These are phyloP conservation scores for Raphanus hybrid DNA, from an alignment of 441 rosid genomes.

Conservation along the genomic window DNA sequence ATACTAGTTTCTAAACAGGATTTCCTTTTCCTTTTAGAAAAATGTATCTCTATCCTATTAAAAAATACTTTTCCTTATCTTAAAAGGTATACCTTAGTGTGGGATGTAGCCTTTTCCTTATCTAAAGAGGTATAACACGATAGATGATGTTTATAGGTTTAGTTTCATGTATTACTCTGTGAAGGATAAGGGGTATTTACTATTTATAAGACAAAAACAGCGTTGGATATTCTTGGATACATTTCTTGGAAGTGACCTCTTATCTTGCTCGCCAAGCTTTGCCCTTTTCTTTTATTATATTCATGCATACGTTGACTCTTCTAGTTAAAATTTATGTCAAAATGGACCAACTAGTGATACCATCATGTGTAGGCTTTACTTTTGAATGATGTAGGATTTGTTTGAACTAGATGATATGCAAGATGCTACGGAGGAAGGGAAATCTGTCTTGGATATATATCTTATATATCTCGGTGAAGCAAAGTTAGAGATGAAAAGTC, in stretches of 20 bases:
- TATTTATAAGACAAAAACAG: slow-evolving; percentile 26
- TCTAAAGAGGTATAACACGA: background rate
- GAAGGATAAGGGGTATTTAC: background rate
- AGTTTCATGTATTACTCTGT: background rate
- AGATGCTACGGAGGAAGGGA: too few relatives aligned
- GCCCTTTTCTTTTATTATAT: slow-evolving; percentile 1
- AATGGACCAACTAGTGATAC: background rate
- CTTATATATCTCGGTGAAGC: too few relatives aligned
- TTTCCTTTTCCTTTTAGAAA: background rate
- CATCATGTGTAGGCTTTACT: background rate
- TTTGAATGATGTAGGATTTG: background rate
- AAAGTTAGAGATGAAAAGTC: too few relatives aligned
- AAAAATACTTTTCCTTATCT: background rate
- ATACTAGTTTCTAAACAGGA: background rate
- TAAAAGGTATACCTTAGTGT: background rate
- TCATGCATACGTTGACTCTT: background rate
- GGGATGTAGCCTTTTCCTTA: background rate
- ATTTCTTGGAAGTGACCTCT: background rate
- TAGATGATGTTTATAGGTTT: slow-evolving; percentile 6
- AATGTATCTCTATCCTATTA: background rate
- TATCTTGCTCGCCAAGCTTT: slow-evolving; percentile 26
- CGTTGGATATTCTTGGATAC: background rate
- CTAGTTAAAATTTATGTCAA: background rate
- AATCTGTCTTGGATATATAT: too few relatives aligned
- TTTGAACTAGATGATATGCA: background rate